Evolutionary conservation across 2,329 filamentous ascomycete genomes (phyloP), one percentile per base, ranked within the genome.

Genomic region (Colletotrichum sp.): DNA sequence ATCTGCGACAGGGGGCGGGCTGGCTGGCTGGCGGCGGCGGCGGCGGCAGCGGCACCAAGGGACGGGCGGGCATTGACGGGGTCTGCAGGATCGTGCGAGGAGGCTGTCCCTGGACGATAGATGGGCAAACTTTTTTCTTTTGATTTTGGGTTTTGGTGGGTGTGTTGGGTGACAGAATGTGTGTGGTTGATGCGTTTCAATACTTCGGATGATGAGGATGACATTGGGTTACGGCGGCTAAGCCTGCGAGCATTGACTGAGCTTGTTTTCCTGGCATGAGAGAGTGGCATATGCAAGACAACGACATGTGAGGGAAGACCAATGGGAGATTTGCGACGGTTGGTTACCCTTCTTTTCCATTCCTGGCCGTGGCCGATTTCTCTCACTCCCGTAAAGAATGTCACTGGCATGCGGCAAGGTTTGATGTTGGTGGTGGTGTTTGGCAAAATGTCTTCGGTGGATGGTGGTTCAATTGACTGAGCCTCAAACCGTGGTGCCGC

Each of bases 401-500:
- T 30, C 28, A 62, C 59, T 62, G 59, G 59, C 9, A 62, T 13
- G 18, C 26, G 18, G 30, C 12, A 28, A 18, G 28, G 59, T 32
- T 16, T n/a, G 28, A 13, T n/a, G 59, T 62, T 34, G 30, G 28
- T 32, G 59, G 26, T 62, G 26, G 26, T 62, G 55, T 39, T 49
- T 72, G 39, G 30, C 64, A 72, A 28, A 24, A 36, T 39, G 30
- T 59, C 39, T 59, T 36, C 24, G 8, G 12, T 64, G 26, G 30
- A 16, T 63, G 24, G 57, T 69, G 73, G 70, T 73, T 69, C 64
- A 73, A 60, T 21, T 65, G 70, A 66, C 71, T 60, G 75, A 75
- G 75, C 75, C 75, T 76, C 71, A 76, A 75, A 71, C 66, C 66
- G 67, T 76, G 63, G 55, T 76, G 57, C 49, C 55, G 71, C 36